Percentiles rank a stretch among this genome's conserved stretches.
Evolutionary conservation across 805 yeast genomes (phyloP).

Genomic region (Maudiozyma saulgeensis): DNA sequence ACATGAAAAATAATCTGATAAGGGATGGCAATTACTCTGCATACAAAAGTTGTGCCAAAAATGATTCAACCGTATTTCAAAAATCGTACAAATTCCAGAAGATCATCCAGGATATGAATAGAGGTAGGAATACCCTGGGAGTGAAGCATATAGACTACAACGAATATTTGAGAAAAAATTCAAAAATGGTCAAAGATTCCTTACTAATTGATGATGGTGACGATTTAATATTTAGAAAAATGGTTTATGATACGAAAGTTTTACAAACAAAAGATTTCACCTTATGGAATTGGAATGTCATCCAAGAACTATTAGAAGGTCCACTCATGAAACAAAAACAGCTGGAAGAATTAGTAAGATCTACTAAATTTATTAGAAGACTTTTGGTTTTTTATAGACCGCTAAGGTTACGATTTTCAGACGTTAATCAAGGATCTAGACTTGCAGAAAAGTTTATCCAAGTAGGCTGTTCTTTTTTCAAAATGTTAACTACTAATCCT

Average conservation of each 20-base stretch:
- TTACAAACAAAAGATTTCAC: slow-evolving; percentile 67
- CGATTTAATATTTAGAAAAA: slow-evolving; percentile 55
- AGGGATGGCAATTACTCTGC: slow-evolving; percentile 18
- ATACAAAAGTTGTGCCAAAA: not conserved
- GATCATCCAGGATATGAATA: slow-evolving; percentile 32
- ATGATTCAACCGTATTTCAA: slow-evolving; percentile 5
- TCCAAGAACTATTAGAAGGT: slow-evolving; percentile 68
- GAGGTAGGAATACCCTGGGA: slow-evolving; percentile 32
- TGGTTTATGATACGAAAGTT: slow-evolving; percentile 62
- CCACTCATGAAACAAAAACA: slow-evolving; percentile 66
- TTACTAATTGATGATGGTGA: slow-evolving; percentile 35
- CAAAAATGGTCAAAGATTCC: slow-evolving; percentile 17
- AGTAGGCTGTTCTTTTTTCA: slow-evolving; percentile 70
- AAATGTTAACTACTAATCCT: slow-evolving; percentile 47
- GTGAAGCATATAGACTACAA: slow-evolving; percentile 20
- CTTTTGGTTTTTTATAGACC: slow-evolving; percentile 84
- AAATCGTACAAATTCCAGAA: slow-evolving; percentile 40
- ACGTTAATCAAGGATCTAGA: slow-evolving; percentile 38
- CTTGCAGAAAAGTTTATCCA: slow-evolving; percentile 48
- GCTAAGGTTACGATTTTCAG: slow-evolving; percentile 71
- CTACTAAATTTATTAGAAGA: slow-evolving; percentile 80
- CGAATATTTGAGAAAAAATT: slow-evolving; percentile 15
- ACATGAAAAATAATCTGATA: slow-evolving; percentile 42
- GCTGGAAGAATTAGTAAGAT: slow-evolving; percentile 65
- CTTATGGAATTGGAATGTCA: slow-evolving; percentile 80